Percentiles rank a stretch among this genome's conserved stretches.
phyloP scores from a whole-genome alignment of 345 rosid genomes.

The Draba incana region DNA sequence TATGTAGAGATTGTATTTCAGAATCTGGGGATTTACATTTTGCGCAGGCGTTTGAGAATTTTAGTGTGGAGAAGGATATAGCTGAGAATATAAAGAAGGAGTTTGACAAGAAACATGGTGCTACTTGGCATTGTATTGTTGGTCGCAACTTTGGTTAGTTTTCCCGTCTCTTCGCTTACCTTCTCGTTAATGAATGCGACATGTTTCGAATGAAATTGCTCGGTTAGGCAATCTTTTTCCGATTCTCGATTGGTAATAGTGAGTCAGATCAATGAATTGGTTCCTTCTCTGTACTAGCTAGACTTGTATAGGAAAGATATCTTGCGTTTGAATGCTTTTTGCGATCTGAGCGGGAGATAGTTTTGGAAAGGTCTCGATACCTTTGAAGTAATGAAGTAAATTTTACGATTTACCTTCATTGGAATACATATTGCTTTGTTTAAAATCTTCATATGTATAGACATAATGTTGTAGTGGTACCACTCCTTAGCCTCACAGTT shows the following conservation, averaged over 20 bases:
- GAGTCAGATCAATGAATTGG: slow-evolving; percentile 2
- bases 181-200: no score
- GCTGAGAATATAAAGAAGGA: slow-evolving; percentile 98
- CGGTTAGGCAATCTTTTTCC: not conserved
- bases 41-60: slow-evolving; percentile 80
- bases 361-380: no score
- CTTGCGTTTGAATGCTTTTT: slow-evolving; percentile 8
- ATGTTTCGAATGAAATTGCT: not conserved
- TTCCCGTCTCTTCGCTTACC: slow-evolving; percentile 18
- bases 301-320: not conserved
- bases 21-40: not conserved
- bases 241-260: not conserved
- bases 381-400: not conserved
- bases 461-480: not conserved
- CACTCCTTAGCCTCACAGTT: slow-evolving; percentile 1
- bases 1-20: no score
- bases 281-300: not conserved
- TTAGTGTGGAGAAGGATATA: slow-evolving; percentile 87
- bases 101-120: slow-evolving; percentile 90
- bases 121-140: slow-evolving; percentile 99
- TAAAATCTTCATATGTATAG: not conserved
- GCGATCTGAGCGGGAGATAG: no score
- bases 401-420: not conserved
- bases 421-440: slow-evolving; percentile 8
- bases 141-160: slow-evolving; percentile 94